Evolutionary conservation across 1,139 yeast species (phyloP), one percentile per base, ranked within the genome.

Genomic region (Candida smagusa): DNA sequence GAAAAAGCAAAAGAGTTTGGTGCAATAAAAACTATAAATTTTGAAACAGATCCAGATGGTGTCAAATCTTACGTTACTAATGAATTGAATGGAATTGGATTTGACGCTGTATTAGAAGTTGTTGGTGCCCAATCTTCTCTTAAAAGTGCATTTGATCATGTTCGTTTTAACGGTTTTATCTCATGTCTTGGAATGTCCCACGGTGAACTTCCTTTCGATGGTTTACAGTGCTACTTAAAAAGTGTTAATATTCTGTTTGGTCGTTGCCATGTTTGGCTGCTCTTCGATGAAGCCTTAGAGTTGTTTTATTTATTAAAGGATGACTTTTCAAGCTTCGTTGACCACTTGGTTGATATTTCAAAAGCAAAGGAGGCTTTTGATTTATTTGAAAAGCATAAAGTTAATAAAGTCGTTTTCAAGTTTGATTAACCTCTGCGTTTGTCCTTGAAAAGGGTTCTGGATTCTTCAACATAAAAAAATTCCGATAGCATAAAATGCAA

Each of bases 131-230:
- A 72, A 13, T 55, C 70, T 1, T 82, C 84, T 0, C 56, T 79
- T 40, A 61, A 62, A 37, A 58, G 73, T 1, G 81, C 79, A 0
- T 79, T 69, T 46, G 77, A 77, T 33, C 55, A 68, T 33, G 79
- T 79, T 4, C 72, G 84, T 36, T 64, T 79, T 30, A 79, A 78
- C 37, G 86, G 85, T 7, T 73, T 74, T 39, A 74, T 80, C 34
- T 68, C 78, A 7, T 74, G 81, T 0, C 66, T 80, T 21, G 86
- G 85, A 2, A 80, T 79, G 69, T 81, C 79, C 23, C 84, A 79
- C 45, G 82, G 69, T 3, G 68, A 67, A 1, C 56, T 80, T 21
- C 85, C 85, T 2, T 76, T 80, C 50, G 63, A 65, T 38, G 84
- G 81, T 0, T 59, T 78, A 31, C 81, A 80, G 39, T 75, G 81